Evolutionary conservation across 2,329 filamentous ascomycete genomes (phyloP).

Genomic region (Ilyonectria mors-panacis): DNA sequence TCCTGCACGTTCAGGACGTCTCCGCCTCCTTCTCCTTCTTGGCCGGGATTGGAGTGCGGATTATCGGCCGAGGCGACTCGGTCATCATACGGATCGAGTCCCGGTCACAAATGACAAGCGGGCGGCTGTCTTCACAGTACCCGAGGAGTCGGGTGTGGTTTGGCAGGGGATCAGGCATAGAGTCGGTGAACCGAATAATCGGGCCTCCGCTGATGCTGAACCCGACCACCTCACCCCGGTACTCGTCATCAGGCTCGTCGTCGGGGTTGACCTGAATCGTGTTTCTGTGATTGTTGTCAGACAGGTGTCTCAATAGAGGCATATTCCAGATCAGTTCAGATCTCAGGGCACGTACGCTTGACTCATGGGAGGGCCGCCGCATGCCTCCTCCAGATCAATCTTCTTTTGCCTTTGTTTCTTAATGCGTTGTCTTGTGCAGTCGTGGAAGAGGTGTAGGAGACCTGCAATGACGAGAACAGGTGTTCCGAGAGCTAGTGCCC

Average conservation of each 20-base stretch:
- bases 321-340: constrained; percentile 28
- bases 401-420: constrained; percentile 50
- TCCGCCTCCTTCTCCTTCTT: constrained; percentile 30
- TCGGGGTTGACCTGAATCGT: constrained; percentile 54
- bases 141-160: constrained; percentile 56
- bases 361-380: constrained; percentile 56
- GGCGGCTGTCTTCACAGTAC: constrained; percentile 51
- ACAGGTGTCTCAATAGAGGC: background rate
- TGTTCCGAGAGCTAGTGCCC: constrained; percentile 72
- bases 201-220: constrained; percentile 63
- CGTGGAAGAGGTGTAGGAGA: constrained; percentile 64
- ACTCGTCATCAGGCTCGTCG: constrained; percentile 52
- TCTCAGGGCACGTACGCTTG: constrained; percentile 56
- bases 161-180: constrained; percentile 50
- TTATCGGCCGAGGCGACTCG: constrained; percentile 31
- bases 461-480: constrained; percentile 73
- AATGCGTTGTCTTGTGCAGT: constrained; percentile 55
- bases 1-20: constrained; percentile 4
- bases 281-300: constrained; percentile 49
- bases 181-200: constrained; percentile 61
- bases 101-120: constrained; percentile 58
- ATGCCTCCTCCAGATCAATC: constrained; percentile 41
- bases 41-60: constrained; percentile 23
- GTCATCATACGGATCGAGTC: constrained; percentile 53
- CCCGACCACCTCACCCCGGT: constrained; percentile 58